These are phyloP conservation scores for Coprinopsis cinerea DNA, from an alignment of 768 basidiomycete genomes.

Conservation along the genomic window DNA sequence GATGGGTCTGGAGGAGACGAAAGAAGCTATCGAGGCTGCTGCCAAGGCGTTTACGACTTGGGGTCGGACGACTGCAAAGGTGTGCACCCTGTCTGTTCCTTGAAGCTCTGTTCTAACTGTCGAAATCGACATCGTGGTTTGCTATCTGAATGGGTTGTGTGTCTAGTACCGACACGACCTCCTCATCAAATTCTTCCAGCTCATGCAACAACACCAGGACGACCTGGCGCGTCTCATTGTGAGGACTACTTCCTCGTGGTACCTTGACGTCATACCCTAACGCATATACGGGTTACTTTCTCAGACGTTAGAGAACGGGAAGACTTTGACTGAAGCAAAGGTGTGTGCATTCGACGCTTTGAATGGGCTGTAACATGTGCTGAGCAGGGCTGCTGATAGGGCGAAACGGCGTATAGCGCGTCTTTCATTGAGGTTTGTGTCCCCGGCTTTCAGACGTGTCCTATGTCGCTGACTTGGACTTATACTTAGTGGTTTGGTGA, in stretches of 20 bases:
- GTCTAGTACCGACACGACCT: conserved; percentile 75
- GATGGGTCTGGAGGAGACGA: conserved; percentile 80
- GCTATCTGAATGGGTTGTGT: not conserved
- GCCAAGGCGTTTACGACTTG: conserved; percentile 75
- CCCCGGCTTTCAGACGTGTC: not conserved
- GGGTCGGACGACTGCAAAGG: conserved; percentile 86
- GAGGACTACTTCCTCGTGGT: conserved; percentile 21
- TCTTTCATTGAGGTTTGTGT: conserved; percentile 71
- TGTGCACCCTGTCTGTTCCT: conserved; percentile 21
- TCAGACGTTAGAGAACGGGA: conserved; percentile 94
- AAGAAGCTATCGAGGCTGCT: conserved; percentile 80
- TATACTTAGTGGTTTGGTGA: conserved; percentile 86
- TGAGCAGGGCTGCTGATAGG: conserved; percentile 34
- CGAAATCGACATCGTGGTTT: too few species aligned
- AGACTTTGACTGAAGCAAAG: conserved; percentile 79
- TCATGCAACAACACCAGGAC: conserved; percentile 81
- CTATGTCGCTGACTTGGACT: not conserved
- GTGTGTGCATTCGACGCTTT: conserved; percentile 26
- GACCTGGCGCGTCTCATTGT: conserved; percentile 87
- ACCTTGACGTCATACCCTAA: conserved; percentile 21
- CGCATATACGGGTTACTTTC: conserved; percentile 8
- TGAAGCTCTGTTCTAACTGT: not conserved
- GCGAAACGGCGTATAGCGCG: conserved; percentile 81
- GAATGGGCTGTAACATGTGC: not conserved
- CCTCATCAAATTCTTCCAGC: conserved; percentile 66